Percentiles rank a stretch among this genome's conserved stretches.
Conservation (phyloP, 306 rosid species). For the Fagus crenata region DNA sequence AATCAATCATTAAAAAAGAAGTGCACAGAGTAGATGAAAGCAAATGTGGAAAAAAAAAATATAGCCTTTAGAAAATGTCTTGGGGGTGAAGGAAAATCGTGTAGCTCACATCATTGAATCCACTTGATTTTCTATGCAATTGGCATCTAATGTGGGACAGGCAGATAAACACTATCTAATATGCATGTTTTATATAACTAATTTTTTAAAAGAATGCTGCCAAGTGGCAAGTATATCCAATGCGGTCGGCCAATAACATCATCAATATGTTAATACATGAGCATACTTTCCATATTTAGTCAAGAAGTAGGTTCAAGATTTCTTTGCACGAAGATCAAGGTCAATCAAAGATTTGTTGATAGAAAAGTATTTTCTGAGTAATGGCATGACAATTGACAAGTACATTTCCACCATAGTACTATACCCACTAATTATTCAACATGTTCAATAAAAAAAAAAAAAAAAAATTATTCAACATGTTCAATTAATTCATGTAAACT, state of each 20-base stretch:
- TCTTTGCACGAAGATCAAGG: background rate
- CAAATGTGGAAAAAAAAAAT: no score
- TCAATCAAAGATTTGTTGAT: background rate
- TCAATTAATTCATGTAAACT: no score
- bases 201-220: background rate
- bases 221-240: background rate
- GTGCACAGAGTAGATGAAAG: no score
- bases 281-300: background rate
- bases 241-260: background rate
- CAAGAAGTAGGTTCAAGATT: background rate
- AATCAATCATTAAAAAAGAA: no score
- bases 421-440: no score
- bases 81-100: background rate
- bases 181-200: background rate
- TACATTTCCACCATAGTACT: no score
- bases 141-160: background rate
- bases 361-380: background rate
- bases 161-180: background rate
- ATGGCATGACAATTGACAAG: background rate
- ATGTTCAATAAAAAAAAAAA: no score
- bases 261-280: background rate
- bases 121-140: background rate
- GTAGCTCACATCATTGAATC: background rate
- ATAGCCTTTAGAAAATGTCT: no score
- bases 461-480: no score